These are phyloP conservation scores for Cicer chorassanicum DNA, from an alignment of 306 rosid species.

Conservation along the genomic window DNA sequence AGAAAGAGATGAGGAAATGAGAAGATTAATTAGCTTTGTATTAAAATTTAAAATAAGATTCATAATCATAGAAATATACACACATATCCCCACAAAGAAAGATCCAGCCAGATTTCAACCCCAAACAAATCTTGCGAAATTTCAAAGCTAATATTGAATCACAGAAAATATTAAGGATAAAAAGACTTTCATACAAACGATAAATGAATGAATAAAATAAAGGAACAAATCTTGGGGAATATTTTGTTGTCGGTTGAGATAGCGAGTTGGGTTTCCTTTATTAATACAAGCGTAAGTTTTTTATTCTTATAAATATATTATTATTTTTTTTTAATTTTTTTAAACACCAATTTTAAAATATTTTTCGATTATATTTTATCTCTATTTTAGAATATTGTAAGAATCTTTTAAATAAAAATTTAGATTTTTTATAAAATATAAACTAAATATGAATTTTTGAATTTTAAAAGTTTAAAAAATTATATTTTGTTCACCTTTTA, in stretches of 20 bases:
- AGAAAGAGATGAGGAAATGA: slow-evolving; percentile 32
- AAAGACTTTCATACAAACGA: slow-evolving; percentile 3
- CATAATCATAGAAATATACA: slow-evolving; percentile 47
- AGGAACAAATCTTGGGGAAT: slow-evolving; percentile 45
- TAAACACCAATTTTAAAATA: too few species aligned
- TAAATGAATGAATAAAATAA: slow-evolving; percentile 40
- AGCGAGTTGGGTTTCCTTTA: slow-evolving; percentile 35
- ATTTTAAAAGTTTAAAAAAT: too few species aligned
- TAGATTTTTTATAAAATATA: too few species aligned
- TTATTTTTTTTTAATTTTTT: too few species aligned
- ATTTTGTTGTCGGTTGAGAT: slow-evolving; percentile 50
- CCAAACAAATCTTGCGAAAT: slow-evolving; percentile 69
- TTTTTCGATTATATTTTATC: too few species aligned
- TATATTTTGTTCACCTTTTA: too few species aligned
- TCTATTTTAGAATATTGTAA: too few species aligned
- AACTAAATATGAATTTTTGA: too few species aligned
- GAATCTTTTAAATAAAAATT: too few species aligned
- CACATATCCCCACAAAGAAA: slow-evolving; percentile 79
- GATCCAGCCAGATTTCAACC: slow-evolving; percentile 96
- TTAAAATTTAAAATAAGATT: slow-evolving; percentile 64
- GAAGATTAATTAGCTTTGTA: slow-evolving; percentile 51
- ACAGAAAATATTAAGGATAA: slow-evolving; percentile 53
- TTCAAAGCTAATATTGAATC: slow-evolving; percentile 77
- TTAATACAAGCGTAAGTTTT: slow-evolving; percentile 21
- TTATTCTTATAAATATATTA: background rate